phyloP scores from a whole-genome alignment of 345 rosid species.

The Kandelia obovata region DNA sequence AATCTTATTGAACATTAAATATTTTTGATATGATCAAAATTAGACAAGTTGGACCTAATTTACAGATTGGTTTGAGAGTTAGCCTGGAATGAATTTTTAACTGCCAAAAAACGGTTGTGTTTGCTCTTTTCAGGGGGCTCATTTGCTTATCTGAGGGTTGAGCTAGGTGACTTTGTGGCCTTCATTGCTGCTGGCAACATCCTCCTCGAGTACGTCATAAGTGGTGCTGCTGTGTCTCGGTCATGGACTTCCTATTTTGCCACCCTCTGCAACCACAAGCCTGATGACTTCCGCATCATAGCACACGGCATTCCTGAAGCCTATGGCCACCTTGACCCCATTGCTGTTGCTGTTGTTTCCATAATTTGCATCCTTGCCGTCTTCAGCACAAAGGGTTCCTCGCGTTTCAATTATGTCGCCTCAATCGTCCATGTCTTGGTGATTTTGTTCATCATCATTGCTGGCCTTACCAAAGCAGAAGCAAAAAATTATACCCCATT shows the following conservation, averaged over 20 bases:
- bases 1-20: too few relatives aligned
- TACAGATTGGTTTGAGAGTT: too few relatives aligned
- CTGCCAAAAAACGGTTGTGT: too few relatives aligned
- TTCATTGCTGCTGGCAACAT: constrained; percentile 91
- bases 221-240: constrained; percentile 75
- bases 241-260: constrained; percentile 90
- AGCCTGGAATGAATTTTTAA: too few relatives aligned
- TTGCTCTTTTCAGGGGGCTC: constrained; percentile 49
- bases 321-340: constrained; percentile 68
- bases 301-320: constrained; percentile 41
- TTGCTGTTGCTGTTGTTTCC: constrained; percentile 47
- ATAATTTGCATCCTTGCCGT: constrained; percentile 55
- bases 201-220: constrained; percentile 59
- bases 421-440: constrained; percentile 59
- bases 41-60: too few relatives aligned
- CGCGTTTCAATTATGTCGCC: constrained; percentile 68
- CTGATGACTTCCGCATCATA: constrained; percentile 60
- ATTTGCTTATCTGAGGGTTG: constrained; percentile 82
- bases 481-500: constrained; percentile 48
- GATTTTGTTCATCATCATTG: constrained; percentile 66
- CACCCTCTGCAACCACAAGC: constrained; percentile 66
- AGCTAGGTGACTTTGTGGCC: constrained; percentile 86
- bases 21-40: too few relatives aligned
- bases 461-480: constrained; percentile 57
- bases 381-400: constrained; percentile 70